Conservation (phyloP, 2,329 filamentous ascomycete species). For the Alternaria panax region DNA sequence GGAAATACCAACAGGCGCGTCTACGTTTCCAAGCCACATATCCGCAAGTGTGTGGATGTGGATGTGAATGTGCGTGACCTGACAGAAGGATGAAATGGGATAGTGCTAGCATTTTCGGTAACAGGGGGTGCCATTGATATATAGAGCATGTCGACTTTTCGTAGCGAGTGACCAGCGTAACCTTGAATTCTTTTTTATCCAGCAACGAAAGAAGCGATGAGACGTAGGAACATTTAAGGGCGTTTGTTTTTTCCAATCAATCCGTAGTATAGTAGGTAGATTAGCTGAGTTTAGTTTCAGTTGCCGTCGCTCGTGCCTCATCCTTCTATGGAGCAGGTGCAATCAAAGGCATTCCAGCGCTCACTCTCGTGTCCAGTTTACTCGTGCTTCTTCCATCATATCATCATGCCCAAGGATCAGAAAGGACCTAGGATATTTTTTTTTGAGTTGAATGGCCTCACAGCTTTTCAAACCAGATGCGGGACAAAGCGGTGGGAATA, state of each 20-base stretch:
- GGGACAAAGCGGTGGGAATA: too few species aligned
- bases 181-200: background rate
- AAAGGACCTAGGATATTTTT: too few species aligned
- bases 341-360: background rate
- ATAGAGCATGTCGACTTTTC: background rate
- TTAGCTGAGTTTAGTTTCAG: background rate
- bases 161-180: background rate
- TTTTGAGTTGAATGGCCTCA: too few species aligned
- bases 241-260: background rate
- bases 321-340: background rate
- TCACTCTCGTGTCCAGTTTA: background rate
- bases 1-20: constrained; percentile 29
- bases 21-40: background rate
- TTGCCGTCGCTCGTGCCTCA: background rate
- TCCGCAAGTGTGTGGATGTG: too few species aligned
- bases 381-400: background rate
- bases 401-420: too few species aligned
- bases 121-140: background rate
- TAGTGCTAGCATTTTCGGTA: constrained; percentile 3
- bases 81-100: background rate
- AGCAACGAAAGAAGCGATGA: background rate
- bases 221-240: background rate
- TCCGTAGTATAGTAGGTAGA: background rate
- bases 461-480: too few species aligned
- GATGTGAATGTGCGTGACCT: background rate